A percentile compares a stretch with the other conserved stretches of the same genome.
These are phyloP conservation scores for Glycine soja DNA, from an alignment of 306 rosid species.

Conservation along the genomic window DNA sequence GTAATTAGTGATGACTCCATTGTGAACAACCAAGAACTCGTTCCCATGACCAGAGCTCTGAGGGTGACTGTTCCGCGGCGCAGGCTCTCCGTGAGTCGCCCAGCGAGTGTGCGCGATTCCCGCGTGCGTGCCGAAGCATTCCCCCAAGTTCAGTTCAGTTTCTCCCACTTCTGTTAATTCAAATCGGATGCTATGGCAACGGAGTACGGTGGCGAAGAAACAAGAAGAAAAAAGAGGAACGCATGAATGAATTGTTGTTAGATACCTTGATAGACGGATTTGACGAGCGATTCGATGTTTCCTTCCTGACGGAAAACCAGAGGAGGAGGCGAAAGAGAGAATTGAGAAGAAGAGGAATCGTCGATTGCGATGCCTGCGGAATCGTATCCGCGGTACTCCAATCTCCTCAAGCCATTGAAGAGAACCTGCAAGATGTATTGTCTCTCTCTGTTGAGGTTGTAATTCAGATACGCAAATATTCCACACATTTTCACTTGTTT, in stretches of 20 bases:
- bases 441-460: conserved; percentile 81
- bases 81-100: conserved; percentile 99
- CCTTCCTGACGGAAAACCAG: conserved; percentile 93
- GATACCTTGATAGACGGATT: conserved; percentile 82
- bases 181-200: background rate
- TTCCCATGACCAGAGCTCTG: conserved; percentile 80
- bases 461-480: conserved; percentile 95
- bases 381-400: conserved; percentile 97
- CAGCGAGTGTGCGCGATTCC: conserved; percentile 98
- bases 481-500: conserved; percentile 73
- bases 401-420: conserved; percentile 85
- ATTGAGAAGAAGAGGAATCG: conserved; percentile 56
- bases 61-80: conserved; percentile 93
- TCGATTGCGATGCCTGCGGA: conserved; percentile 95
- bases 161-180: conserved; percentile 67
- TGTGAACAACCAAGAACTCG: conserved; percentile 93
- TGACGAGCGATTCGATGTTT: conserved; percentile 92
- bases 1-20: conserved; percentile 89
- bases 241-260: no score
- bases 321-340: conserved; percentile 52
- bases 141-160: conserved; percentile 73
- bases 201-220: background rate
- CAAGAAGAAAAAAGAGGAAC: no score
- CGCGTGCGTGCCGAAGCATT: conserved; percentile 69
- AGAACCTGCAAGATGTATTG: conserved; percentile 86